Evolutionary conservation across 768 basidiomycete species (phyloP), one percentile per base, ranked within the genome.

Genomic region (Macrolepiota fuliginosa): DNA sequence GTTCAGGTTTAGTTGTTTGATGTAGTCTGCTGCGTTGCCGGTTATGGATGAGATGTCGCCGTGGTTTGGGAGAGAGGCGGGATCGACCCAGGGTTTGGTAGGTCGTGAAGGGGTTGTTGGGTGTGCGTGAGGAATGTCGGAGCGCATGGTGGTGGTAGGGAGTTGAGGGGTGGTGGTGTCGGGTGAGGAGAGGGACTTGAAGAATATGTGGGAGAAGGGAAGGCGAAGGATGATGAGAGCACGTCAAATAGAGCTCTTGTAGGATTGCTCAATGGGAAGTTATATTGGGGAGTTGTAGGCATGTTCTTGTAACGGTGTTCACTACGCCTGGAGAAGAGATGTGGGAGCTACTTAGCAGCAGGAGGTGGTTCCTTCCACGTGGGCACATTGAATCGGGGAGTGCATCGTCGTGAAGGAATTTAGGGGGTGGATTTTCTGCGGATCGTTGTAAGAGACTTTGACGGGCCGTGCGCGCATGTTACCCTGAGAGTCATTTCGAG

Each of bases 1-100:
- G 72, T 90, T 90, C 64, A 83, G 77, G 60, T 81, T 84, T 59
- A 91, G 79, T 63, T 86, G 87, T 66, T 90, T 90, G 58, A 88
- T 80, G 65, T 78, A 81, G 65, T 78, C 73, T 1, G 87, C 80
- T 4, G 82, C 86, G 65, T 88, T 89, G 4, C 89, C 89, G n/a
- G 74, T 70, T 66, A 89, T 85, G 29, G 76, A 69, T 22, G 84
- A 80, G 35, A 81, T 76, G 66, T 88, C 83, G 37, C 80, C 82
- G 67, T 80, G 78, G 69, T 85, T 72, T n/a, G 87, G 86, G 54
- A 90, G 74, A 1, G 81, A 74, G 17, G 79, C 74, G 6, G 89
- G 89, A 68, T 90, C 88, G 29, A 90, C 81, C 89, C 89, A 90
- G 39, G 24, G 25, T 47, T 61, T 57, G 29, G 29, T 32, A 25